Evolutionary conservation across 495 filamentous ascomycete species (phyloP), one percentile per base, ranked within the genome.

Genomic region (Penicillium herquei): DNA sequence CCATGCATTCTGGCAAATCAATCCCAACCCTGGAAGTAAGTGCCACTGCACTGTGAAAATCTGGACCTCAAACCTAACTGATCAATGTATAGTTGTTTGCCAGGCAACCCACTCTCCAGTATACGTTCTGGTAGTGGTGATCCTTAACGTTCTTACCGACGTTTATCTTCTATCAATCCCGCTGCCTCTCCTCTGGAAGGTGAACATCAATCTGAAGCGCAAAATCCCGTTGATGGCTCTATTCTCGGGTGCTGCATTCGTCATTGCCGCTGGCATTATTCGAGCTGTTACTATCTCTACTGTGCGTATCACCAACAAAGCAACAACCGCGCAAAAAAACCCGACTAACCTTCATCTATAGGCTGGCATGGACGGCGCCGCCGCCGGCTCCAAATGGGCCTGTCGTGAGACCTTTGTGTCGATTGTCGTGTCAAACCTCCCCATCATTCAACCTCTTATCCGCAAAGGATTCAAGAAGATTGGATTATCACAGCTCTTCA

Each of bases 371-470:
- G 67, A 79, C 43, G 69, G 69, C 30, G 76, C 77, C 16, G 61
- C 66, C 0, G 53, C 74, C 41, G 78, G 78, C 5, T 77, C 78
- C 10, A 71, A 73, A 65, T 85, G 82, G 82, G 79, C 82, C 14
- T 75, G 78, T 58, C 80, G 81, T 42, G 82, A 84, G 59, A 78
- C 78, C 7, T 84, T 85, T 57, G 78, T 84, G 49, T 77, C 76
- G 0, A 71, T 84, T 26, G 63, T 82, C 12, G 70, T 84, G 9
- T 74, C 75, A 43, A 85, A 84, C 56, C 65, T 82, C 37, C 82
- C 82, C 8, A 81, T 84, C 66, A 66, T 84, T 10, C 78, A 81
- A 50, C 79, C 81, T 0, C 57, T 82, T 0, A 69, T 81, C 56
- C 72, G 72, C 10, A 61, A 61, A 10, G 56, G 59, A 9, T 66